Conservation (phyloP, 768 basidiomycete species). For the Kockovaella imperatae region DNA sequence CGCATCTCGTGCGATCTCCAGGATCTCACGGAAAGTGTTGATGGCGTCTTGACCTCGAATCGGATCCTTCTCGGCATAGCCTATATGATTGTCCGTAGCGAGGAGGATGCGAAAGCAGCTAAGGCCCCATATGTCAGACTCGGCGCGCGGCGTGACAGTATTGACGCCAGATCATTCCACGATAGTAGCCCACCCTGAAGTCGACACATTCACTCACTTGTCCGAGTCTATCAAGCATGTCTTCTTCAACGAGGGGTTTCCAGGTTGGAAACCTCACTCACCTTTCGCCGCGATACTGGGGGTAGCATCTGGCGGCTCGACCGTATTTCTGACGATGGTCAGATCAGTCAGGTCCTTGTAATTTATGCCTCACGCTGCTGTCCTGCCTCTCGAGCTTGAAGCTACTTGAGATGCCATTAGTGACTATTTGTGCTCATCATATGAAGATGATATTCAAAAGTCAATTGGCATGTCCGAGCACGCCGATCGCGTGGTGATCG, state of each 20-base stretch:
- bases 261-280: slow-evolving; percentile 2
- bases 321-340: slow-evolving; percentile 4
- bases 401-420: too few species aligned
- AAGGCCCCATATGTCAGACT: too few species aligned
- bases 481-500: too few species aligned
- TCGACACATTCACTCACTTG: slow-evolving; percentile 19
- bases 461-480: too few species aligned
- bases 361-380: too few species aligned
- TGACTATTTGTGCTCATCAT: too few species aligned
- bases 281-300: slow-evolving; percentile 28
- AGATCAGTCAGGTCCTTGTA: neutral
- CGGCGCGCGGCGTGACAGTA: too few species aligned
- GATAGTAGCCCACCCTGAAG: neutral
- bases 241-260: neutral
- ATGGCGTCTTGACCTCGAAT: slow-evolving; percentile 90
- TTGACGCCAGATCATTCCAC: too few species aligned
- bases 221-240: slow-evolving; percentile 20
- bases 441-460: too few species aligned
- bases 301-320: slow-evolving; percentile 12
- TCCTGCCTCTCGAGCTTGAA: too few species aligned
- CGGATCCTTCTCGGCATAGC: slow-evolving; percentile 89
- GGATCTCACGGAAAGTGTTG: slow-evolving; percentile 87
- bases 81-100: slow-evolving; percentile 94
- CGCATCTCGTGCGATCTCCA: slow-evolving; percentile 74
- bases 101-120: slow-evolving; percentile 60